Evolutionary conservation across 169 alveolate genomes (phyloP).

Genomic region (Eimeria acervulina): DNA sequence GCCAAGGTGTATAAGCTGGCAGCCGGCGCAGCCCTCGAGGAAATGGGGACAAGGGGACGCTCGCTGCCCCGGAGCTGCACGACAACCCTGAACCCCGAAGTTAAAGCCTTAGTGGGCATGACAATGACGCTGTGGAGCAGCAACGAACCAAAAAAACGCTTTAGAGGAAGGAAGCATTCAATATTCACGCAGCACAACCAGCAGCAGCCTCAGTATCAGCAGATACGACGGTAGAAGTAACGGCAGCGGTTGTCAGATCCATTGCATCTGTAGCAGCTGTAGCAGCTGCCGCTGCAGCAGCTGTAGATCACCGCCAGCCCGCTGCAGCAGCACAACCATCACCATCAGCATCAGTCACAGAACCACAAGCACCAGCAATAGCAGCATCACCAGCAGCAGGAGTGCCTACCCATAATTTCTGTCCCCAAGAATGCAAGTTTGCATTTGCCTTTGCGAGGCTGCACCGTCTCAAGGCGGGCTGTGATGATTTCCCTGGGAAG

Average conservation of each 20-base stretch:
- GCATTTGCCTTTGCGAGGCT: constrained; percentile 63
- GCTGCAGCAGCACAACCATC: neutral
- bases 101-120: neutral
- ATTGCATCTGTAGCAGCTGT: neutral
- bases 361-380: neutral
- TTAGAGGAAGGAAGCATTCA: neutral
- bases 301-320: neutral
- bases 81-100: neutral
- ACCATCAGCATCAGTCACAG: neutral
- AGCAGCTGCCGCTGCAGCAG: neutral
- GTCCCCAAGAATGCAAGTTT: constrained; percentile 40
- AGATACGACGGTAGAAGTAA: neutral
- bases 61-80: constrained; percentile 68
- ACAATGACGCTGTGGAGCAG: neutral
- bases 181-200: neutral
- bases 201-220: neutral
- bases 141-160: neutral
- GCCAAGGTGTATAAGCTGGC: constrained; percentile 47
- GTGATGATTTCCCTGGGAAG: constrained; percentile 51
- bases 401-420: constrained; percentile 8
- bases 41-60: constrained; percentile 70
- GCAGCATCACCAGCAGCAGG: neutral
- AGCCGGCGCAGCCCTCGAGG: constrained; percentile 68
- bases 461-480: constrained; percentile 37
- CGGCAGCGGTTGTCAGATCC: neutral